Evolutionary conservation across 352 stramenopile genomes (phyloP), one percentile per base, ranked within the genome.

Genomic region (Phytophthora cactorum): DNA sequence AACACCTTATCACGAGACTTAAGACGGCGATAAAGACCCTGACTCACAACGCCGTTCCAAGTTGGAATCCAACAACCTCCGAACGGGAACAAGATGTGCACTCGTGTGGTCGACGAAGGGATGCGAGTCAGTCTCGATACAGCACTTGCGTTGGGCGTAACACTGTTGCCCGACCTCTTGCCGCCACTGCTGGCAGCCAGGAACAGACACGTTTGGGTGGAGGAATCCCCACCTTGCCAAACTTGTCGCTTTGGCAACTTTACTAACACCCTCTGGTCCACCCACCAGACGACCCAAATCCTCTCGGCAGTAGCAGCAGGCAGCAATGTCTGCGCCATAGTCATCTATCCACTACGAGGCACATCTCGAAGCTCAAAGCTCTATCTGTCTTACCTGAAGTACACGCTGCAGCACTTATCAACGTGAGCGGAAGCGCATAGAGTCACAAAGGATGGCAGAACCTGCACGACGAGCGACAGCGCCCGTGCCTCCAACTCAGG

Each of bases 271-370:
- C 61, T 50, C 47, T 70, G 60, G 49, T 61, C 41, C 54, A 71
- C 58, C 67, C 64, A 75, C 62, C 67, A 75, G 67, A 68, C 63
- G 62, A 75, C 47, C 61, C 67, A 41, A 57, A 74, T 62, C 52
- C 66, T 59, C n/a, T 45, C 44, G 15, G 29, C 54, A 52, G 32
- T 28, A 59, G 45, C 62, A 64, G 52, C 44, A 57, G 38, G 38
- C n/a, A 17, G 14, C 12, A 29, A 2, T 5, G 8, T 15, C 47
- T 2, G 25, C 50, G 50, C 59, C 50, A 41, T 22, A n/a, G 34
- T 27, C 45, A 63, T 58, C 27, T 45, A 54, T 52, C 52, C 52
- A 52, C 60, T 17, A 31, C 12, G n/a, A 25, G 46, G 49, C 53
- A 70, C 55, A 66, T 71, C 63, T 36, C 49, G 41, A 54, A 51